Evolutionary conservation across 495 filamentous ascomycete genomes (phyloP).

Genomic region (Aspergillus nidulans): DNA sequence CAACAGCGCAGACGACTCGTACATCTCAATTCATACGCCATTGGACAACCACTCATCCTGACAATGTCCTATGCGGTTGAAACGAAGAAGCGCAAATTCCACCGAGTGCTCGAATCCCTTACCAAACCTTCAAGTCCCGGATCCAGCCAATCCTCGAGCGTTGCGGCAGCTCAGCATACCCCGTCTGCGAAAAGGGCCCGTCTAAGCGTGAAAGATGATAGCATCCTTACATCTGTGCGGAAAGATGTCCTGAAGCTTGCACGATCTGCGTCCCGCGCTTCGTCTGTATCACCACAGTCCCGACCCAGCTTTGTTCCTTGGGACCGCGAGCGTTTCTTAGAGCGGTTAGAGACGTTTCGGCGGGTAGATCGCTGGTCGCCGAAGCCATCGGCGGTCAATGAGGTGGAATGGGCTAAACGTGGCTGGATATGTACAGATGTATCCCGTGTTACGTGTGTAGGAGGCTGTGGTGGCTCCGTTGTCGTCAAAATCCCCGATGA

Average conservation of each 20-base stretch:
- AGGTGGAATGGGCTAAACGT: slow-evolving; percentile 92
- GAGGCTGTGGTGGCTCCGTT: slow-evolving; percentile 75
- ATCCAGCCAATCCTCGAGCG: slow-evolving; percentile 23
- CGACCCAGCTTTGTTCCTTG: slow-evolving; percentile 70
- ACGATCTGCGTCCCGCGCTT: slow-evolving; percentile 19
- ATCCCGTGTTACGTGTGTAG: slow-evolving; percentile 75
- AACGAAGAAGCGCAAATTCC: slow-evolving; percentile 54
- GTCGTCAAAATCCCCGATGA: slow-evolving; percentile 72
- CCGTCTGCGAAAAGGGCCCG: slow-evolving; percentile 40
- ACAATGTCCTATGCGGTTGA: slow-evolving; percentile 50
- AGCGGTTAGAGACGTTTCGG: slow-evolving; percentile 78
- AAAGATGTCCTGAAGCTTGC: slow-evolving; percentile 26
- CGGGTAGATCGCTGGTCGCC: slow-evolving; percentile 81
- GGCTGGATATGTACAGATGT: slow-evolving; percentile 85
- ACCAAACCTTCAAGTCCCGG: slow-evolving; percentile 27
- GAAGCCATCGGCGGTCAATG: slow-evolving; percentile 73
- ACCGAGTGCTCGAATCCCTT: slow-evolving; percentile 53
- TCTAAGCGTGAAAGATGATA: slow-evolving; percentile 23
- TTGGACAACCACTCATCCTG: not conserved
- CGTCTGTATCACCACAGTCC: slow-evolving; percentile 23
- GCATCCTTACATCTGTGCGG: slow-evolving; percentile 22
- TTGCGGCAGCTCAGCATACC: slow-evolving; percentile 25
- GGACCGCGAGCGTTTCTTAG: slow-evolving; percentile 78
- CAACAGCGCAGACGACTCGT: not conserved
- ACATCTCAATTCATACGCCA: not conserved